These are phyloP conservation scores for Cystobasidium tubakii DNA, from an alignment of 768 basidiomycete genomes.

Conservation along the genomic window DNA sequence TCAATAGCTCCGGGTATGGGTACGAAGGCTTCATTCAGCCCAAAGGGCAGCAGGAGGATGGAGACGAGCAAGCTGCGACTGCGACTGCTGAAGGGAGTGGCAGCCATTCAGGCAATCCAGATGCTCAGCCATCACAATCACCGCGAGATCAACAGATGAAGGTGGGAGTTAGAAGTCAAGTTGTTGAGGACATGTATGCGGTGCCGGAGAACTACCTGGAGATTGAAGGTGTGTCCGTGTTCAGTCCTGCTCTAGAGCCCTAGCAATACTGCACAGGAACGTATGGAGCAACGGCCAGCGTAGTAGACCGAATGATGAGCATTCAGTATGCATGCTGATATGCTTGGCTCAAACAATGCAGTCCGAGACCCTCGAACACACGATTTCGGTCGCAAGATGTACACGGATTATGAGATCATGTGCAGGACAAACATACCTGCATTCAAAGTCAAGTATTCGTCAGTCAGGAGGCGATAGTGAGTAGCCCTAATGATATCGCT, in stretches of 20 bases:
- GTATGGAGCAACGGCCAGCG: too few species aligned
- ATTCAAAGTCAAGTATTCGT: constrained; percentile 90
- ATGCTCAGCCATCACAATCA: not conserved
- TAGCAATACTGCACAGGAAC: too few species aligned
- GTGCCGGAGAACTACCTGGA: constrained; percentile 33
- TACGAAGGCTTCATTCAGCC: constrained; percentile 23
- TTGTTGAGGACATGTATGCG: constrained; percentile 15
- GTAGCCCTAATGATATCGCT: too few species aligned
- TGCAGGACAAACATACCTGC: constrained; percentile 94
- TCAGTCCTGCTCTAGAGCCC: too few species aligned
- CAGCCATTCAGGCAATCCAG: not conserved
- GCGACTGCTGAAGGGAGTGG: constrained; percentile 2
- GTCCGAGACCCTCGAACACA: constrained; percentile 31
- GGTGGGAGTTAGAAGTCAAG: constrained; percentile 8
- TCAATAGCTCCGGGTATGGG: constrained; percentile 24
- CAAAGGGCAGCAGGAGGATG: not conserved
- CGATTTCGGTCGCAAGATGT: constrained; percentile 93
- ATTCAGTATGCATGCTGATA: not conserved
- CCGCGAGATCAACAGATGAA: constrained; percentile 7
- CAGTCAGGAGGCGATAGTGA: constrained; percentile 79
- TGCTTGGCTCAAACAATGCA: not conserved
- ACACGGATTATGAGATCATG: constrained; percentile 96
- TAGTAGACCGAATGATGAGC: too few species aligned
- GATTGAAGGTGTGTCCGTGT: constrained; percentile 32
- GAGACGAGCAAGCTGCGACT: constrained; percentile 6